phyloP scores from a whole-genome alignment of 345 rosid genomes.

The Eucalyptus camaldulensis region DNA sequence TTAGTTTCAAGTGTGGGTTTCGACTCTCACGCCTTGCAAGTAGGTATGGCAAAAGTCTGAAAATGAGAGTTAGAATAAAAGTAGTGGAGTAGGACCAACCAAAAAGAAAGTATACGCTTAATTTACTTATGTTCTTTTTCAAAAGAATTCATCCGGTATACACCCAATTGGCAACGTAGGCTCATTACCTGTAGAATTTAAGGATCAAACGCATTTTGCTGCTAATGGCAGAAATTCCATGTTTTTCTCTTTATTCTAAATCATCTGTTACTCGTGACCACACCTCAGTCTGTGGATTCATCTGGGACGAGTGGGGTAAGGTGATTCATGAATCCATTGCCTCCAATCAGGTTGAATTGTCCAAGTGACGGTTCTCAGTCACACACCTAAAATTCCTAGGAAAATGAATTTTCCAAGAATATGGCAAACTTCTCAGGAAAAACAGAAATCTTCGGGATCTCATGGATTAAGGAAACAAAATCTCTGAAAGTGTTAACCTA shows the following conservation, averaged over 20 bases:
- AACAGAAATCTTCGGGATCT: background rate
- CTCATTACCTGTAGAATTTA: background rate
- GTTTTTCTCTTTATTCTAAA: background rate
- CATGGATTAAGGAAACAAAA: background rate
- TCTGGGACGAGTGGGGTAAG: background rate
- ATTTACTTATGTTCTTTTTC: background rate
- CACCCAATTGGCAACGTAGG: background rate
- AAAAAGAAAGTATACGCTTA: background rate
- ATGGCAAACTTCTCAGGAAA: background rate
- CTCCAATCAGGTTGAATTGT: background rate
- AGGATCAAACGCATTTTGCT: background rate
- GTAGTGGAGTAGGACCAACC: no score
- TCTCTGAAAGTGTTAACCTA: background rate
- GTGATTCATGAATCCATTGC: background rate
- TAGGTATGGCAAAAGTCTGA: no score
- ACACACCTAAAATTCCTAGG: background rate
- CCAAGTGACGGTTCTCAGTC: background rate
- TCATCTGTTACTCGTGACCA: background rate
- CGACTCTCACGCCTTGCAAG: accelerated
- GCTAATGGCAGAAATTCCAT: background rate
- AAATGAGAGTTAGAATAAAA: no score
- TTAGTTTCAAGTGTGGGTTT: no score
- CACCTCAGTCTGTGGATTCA: background rate
- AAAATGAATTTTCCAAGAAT: background rate
- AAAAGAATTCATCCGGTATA: background rate